Evolutionary conservation across 345 rosid genomes (phyloP).

Genomic region (Populus simonii): DNA sequence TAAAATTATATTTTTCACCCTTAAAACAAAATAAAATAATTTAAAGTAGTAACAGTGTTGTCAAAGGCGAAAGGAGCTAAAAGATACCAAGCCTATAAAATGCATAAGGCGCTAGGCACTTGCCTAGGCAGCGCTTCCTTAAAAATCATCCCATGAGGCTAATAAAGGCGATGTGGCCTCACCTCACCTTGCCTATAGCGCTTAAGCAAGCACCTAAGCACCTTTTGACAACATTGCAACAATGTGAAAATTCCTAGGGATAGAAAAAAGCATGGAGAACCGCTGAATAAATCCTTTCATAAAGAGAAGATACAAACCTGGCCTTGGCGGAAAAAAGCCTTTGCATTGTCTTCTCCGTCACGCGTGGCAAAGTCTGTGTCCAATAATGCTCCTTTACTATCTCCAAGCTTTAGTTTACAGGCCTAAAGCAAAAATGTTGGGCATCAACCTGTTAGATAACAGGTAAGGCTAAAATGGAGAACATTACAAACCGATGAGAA

Average conservation of each 20-base stretch:
- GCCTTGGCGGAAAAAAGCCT: constrained; percentile 91
- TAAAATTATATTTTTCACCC: no score
- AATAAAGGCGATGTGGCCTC: no score
- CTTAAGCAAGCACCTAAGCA: no score
- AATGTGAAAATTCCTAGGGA: not conserved
- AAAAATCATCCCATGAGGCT: no score
- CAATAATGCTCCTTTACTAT: constrained; percentile 74
- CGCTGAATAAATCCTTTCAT: not conserved
- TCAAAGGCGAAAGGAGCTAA: no score
- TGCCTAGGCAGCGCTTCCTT: no score
- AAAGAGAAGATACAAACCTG: constrained; percentile 48
- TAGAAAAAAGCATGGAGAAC: not conserved
- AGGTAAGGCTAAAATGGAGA: not conserved
- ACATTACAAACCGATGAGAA: not conserved
- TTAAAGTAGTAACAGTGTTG: no score
- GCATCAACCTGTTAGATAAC: not conserved
- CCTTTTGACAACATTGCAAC: not conserved
- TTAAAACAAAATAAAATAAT: no score
- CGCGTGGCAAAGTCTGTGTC: constrained; percentile 84
- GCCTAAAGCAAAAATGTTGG: constrained; percentile 41
- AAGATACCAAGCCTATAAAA: no score
- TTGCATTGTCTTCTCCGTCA: constrained; percentile 73
- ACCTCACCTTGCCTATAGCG: no score
- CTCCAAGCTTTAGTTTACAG: constrained; percentile 78
- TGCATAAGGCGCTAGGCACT: no score